Conservation (phyloP, 495 filamentous ascomycete genomes). For the Pseudomonodictys pantanalensis region DNA sequence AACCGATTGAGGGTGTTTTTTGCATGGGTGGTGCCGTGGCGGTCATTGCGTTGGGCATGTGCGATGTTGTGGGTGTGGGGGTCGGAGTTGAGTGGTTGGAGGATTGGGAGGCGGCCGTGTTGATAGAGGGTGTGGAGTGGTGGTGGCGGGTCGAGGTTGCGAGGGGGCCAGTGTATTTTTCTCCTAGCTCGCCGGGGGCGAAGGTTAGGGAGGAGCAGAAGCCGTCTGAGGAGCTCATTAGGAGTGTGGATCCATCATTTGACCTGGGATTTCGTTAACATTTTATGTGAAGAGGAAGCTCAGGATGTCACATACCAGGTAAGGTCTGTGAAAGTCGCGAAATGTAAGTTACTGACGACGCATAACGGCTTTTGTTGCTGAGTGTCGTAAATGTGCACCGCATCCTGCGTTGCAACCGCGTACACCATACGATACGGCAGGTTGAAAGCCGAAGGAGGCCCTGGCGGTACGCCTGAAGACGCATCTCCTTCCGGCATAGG, state of each 20-base stretch:
- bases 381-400: slow-evolving; percentile 94
- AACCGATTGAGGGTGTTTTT: slow-evolving; percentile 43
- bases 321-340: slow-evolving; percentile 94
- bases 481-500: slow-evolving; percentile 53
- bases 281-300: neutral
- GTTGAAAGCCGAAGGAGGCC: slow-evolving; percentile 60
- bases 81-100: slow-evolving; percentile 35
- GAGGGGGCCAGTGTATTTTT: slow-evolving; percentile 68
- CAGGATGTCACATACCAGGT: slow-evolving; percentile 66
- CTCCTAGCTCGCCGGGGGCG: slow-evolving; percentile 79
- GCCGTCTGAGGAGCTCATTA: slow-evolving; percentile 96
- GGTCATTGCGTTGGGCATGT: slow-evolving; percentile 24
- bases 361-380: slow-evolving; percentile 92
- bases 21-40: slow-evolving; percentile 35
- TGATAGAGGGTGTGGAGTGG: slow-evolving; percentile 33
- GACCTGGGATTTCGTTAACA: slow-evolving; percentile 64
- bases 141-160: slow-evolving; percentile 42
- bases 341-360: slow-evolving; percentile 93
- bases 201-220: slow-evolving; percentile 95
- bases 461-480: slow-evolving; percentile 53
- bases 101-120: slow-evolving; percentile 29
- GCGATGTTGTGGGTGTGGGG: slow-evolving; percentile 31
- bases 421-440: slow-evolving; percentile 93
- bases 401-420: slow-evolving; percentile 95
- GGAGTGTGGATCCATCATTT: slow-evolving; percentile 80